A percentile compares a stretch with the other conserved stretches of the same genome.
Conservation (phyloP, 768 basidiomycete species). For the Heimioporus sp. region DNA sequence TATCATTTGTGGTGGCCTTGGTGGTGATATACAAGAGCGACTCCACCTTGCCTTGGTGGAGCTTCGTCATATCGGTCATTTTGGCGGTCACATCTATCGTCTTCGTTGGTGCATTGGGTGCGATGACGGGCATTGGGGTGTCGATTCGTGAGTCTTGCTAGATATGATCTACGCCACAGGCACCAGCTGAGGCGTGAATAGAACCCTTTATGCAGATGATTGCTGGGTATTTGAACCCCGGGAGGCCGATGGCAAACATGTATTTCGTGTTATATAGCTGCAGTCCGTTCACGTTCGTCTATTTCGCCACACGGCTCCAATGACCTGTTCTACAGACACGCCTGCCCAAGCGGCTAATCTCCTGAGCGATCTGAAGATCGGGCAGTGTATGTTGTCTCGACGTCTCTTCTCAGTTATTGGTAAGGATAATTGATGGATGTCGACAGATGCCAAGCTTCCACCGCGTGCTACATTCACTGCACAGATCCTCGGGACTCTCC, state of each 20-base stretch:
- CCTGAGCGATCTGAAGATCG: slow-evolving; percentile 58
- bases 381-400: slow-evolving; percentile 16
- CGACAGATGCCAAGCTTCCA: slow-evolving; percentile 49
- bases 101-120: slow-evolving; percentile 53
- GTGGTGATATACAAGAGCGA: slow-evolving; percentile 51
- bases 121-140: slow-evolving; percentile 39
- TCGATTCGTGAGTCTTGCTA: slow-evolving; percentile 18
- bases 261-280: slow-evolving; percentile 45
- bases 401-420: not conserved
- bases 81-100: slow-evolving; percentile 49
- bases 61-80: slow-evolving; percentile 49
- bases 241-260: slow-evolving; percentile 44
- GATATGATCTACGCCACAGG: not conserved
- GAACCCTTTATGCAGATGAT: too few relatives aligned
- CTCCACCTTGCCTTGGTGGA: slow-evolving; percentile 61
- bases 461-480: slow-evolving; percentile 63
- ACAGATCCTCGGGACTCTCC: slow-evolving; percentile 53
- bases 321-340: slow-evolving; percentile 39
- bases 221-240: slow-evolving; percentile 35
- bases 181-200: not conserved
- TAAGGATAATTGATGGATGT: slow-evolving; percentile 35
- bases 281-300: slow-evolving; percentile 28
- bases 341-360: slow-evolving; percentile 48
- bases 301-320: slow-evolving; percentile 39
- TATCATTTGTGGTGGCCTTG: slow-evolving; percentile 50